Base-by-base conservation (phyloP, 805 yeast genomes). In the Lipomyces japonicus region DNA sequence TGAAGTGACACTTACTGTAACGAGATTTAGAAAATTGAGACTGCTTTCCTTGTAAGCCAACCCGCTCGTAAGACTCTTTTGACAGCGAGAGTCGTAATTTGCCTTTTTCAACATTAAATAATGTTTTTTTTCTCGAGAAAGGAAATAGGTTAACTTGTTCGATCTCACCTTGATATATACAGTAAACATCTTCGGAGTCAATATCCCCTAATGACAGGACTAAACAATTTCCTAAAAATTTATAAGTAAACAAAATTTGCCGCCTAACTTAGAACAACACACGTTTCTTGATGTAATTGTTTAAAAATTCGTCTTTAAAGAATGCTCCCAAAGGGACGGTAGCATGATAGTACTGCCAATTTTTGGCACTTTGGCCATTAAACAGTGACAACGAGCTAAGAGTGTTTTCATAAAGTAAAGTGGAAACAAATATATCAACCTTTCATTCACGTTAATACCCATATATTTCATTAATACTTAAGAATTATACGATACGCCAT, bases 91-190 rank as follows among this genome's bases (percentile, higher is more conserved):
- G 10, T n/a, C 53, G 36, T 22, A 54, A 44, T 18, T 19, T 42
- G 7, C 56, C 56, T 51, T 21, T 14, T 12, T 5, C 4, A 3
- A 25, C 21, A 10, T 39, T 18, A 21, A 14, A 7, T 28, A 23
- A 28, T 1, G 6, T 21, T 14, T 41, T 24, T 30, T 22, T 36
- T 22, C 21, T 23, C 12, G 25, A 14, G 21, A 16, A 26, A 28
- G n/a, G 31, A 28, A 28, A 28, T 7, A 28, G 7, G 7, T 7
- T 7, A 28, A 28, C 7, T 7, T 28, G 12, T 12, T 34, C 21
- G 37, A 14, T n/a, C 44, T 5, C 23, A 50, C 58, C 58, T 21
- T 54, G 42, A 23, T 44, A 54, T 22, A 54, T 54, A 36, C 57
- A 52, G 38, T 38, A 54, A 9, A 52, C 56, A 24, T 50, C 51